phyloP scores from a whole-genome alignment of 2,329 filamentous ascomycete genomes.

The Lachnellula hyalina region DNA sequence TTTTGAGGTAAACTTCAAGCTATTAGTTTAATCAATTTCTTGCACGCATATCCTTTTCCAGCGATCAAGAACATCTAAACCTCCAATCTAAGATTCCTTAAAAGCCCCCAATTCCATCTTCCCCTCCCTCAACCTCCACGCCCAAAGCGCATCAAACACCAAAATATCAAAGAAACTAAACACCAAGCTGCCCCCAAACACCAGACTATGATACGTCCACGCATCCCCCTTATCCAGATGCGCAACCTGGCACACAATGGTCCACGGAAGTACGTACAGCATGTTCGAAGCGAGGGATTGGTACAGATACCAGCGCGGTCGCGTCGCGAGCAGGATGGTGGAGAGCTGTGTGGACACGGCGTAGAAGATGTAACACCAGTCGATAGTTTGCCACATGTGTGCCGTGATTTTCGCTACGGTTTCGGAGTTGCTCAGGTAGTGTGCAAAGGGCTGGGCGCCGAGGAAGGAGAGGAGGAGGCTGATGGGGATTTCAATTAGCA shows the following conservation, averaged over 20 bases:
- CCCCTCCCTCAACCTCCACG: slow-evolving; percentile 14
- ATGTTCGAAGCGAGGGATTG: slow-evolving; percentile 64
- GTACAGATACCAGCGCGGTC: slow-evolving; percentile 61
- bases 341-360: slow-evolving; percentile 61
- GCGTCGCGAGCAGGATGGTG: slow-evolving; percentile 55
- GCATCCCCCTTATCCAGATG: slow-evolving; percentile 47
- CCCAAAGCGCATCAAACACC: slow-evolving; percentile 15
- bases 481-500: slow-evolving; percentile 55
- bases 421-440: slow-evolving; percentile 53
- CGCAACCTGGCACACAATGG: slow-evolving; percentile 52
- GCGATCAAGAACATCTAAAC: background rate
- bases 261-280: slow-evolving; percentile 66
- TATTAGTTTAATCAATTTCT: no score
- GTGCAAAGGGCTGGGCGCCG: slow-evolving; percentile 56
- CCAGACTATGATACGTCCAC: slow-evolving; percentile 61
- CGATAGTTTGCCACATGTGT: slow-evolving; percentile 53
- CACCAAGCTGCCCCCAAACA: slow-evolving; percentile 64
- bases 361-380: slow-evolving; percentile 68
- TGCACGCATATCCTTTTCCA: no score
- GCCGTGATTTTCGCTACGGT: slow-evolving; percentile 55
- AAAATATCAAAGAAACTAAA: slow-evolving; percentile 50
- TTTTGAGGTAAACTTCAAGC: no score
- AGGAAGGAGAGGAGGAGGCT: slow-evolving; percentile 56
- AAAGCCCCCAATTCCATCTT: slow-evolving; percentile 3
- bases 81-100: background rate